Evolutionary conservation across 371 early-diverging fungal genomes (phyloP).

Genomic region (Mortierella sp.): DNA sequence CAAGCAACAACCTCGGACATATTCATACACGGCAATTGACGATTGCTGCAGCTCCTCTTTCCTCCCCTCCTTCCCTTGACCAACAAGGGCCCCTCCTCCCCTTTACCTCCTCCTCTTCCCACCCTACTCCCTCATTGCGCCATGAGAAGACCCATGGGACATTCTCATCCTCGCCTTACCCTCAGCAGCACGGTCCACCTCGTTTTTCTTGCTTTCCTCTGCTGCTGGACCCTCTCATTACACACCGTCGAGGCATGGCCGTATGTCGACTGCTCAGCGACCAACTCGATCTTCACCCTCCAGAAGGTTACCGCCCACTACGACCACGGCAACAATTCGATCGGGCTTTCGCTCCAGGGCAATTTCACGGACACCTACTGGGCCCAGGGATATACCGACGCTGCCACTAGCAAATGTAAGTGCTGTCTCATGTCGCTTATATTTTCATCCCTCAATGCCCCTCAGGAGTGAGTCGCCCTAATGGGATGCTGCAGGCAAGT

Average conservation of each 20-base stretch:
- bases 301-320: slow-evolving; percentile 30
- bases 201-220: slow-evolving; percentile 9
- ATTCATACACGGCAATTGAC: background rate
- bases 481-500: background rate
- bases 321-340: slow-evolving; percentile 42
- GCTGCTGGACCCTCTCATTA: background rate
- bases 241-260: slow-evolving; percentile 32
- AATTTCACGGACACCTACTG: slow-evolving; percentile 44
- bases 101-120: background rate
- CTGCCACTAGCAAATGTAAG: slow-evolving; percentile 46
- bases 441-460: background rate
- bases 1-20: background rate
- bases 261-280: slow-evolving; percentile 44
- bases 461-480: too few relatives aligned
- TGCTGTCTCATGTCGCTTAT: background rate
- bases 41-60: background rate
- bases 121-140: background rate
- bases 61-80: slow-evolving; percentile 4
- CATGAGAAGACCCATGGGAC: slow-evolving; percentile 9
- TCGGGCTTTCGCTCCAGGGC: slow-evolving; percentile 35
- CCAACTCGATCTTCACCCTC: slow-evolving; percentile 38
- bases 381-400: slow-evolving; percentile 39
- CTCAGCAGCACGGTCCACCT: background rate
- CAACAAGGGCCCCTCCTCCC: background rate
- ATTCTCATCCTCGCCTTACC: background rate